Base-by-base conservation (phyloP, 257 asterid genomes). In the Leonotis leonurus region DNA sequence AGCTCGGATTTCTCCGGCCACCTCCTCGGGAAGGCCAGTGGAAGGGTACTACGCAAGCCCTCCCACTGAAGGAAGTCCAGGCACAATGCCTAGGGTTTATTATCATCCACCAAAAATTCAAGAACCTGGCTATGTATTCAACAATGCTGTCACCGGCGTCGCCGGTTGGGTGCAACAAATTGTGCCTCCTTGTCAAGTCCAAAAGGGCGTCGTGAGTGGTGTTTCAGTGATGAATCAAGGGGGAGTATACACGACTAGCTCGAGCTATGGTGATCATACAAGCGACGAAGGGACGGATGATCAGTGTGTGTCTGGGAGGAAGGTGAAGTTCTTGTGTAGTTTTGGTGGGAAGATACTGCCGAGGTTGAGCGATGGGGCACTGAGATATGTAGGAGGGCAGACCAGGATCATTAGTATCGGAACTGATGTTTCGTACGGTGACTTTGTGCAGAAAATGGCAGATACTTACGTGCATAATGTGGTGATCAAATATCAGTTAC, bases 361-460 rank as follows among this genome's bases (percentile, higher is more conserved):
- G 0, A 80, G 99, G 48, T 83, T 93, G 32, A 83, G 90, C 73
- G 99, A 93, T 56, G 91, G 95, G 37, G 74, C 85, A 0, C 70
- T 93, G 78, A 83, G 99, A 75, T 93, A 89, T 50, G 97, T 89
- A 36, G 97, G 97, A 57, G 99, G 99, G 66, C 96, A 87, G 63
- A 93, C 97, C 57, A 83, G 95, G 84, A 93, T 93, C 44, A 78
- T 89, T 60, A 85, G 87, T 40, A 78, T 93, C 48, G 84, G 80
- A 66, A 80, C 85, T 77, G 91, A 84, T 73, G 67, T 82, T 33
- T 70, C 74, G 53, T 89, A 77, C 58, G 63, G 62, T 22, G 96
- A 83, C 30, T 75, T 93, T 52, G 72, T 85, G 43, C 82, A 61
- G 78, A 89, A 87, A 64, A 76, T 93, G 88, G 63, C 68, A 2